Evolutionary conservation across 2,329 filamentous ascomycete genomes (phyloP).

Genomic region (Aspergillus flavus): DNA sequence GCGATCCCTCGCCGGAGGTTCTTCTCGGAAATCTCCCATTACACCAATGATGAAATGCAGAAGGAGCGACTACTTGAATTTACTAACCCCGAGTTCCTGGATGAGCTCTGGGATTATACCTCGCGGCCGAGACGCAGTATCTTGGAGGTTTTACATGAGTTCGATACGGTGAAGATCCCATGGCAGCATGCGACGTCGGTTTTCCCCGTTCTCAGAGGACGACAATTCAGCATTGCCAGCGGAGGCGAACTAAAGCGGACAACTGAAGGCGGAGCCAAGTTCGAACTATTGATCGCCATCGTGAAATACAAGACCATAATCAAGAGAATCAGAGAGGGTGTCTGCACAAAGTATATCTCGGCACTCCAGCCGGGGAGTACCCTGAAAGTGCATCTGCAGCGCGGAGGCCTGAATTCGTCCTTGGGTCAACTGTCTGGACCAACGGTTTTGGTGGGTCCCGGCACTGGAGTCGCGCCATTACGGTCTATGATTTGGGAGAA

Average conservation of each 20-base stretch:
- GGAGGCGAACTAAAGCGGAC: constrained; percentile 56
- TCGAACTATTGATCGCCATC: constrained; percentile 81
- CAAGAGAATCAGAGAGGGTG: constrained; percentile 77
- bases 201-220: constrained; percentile 80
- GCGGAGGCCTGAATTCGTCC: constrained; percentile 54
- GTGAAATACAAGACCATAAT: constrained; percentile 91
- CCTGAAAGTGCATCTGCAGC: constrained; percentile 62
- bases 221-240: constrained; percentile 91
- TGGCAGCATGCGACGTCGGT: constrained; percentile 70
- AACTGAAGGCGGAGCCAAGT: constrained; percentile 45
- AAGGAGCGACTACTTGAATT: constrained; percentile 83
- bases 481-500: constrained; percentile 80
- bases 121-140: constrained; percentile 87
- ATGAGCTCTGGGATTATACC: constrained; percentile 96
- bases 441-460: constrained; percentile 77
- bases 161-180: constrained; percentile 79
- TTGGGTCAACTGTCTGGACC: constrained; percentile 56
- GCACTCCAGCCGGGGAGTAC: constrained; percentile 60
- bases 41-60: constrained; percentile 72
- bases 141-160: constrained; percentile 88
- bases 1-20: constrained; percentile 87
- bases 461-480: constrained; percentile 85
- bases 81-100: constrained; percentile 73
- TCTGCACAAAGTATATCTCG: constrained; percentile 86
- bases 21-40: constrained; percentile 76